Conservation (phyloP, 345 rosid genomes). For the Conringia planisiliqua region DNA sequence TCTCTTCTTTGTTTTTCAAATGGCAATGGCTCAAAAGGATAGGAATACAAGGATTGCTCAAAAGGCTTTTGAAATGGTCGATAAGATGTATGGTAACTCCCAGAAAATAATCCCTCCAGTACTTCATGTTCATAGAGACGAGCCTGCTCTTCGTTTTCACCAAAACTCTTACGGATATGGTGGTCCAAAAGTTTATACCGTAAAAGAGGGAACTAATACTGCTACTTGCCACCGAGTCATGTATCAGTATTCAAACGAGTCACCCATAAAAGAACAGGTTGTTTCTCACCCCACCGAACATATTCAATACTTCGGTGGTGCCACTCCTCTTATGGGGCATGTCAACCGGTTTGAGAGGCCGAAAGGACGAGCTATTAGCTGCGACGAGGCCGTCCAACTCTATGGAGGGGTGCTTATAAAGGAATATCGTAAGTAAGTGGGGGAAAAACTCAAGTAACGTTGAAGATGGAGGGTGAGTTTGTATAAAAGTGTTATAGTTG, state of each 20-base stretch:
- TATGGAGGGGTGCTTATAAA: constrained; percentile 36
- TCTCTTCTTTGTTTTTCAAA: constrained; percentile 3
- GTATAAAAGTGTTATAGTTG: constrained; percentile 12
- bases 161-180: constrained; percentile 9
- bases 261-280: constrained; percentile 11
- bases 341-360: constrained; percentile 14
- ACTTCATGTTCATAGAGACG: constrained; percentile 16
- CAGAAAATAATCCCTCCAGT: neutral
- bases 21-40: constrained; percentile 32
- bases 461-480: constrained; percentile 17
- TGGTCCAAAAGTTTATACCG: constrained; percentile 18
- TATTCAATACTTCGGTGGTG: constrained; percentile 10
- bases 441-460: constrained; percentile 2
- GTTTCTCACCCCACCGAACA: constrained; percentile 11
- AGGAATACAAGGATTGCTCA: constrained; percentile 14
- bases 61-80: constrained; percentile 26
- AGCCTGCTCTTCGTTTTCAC: constrained; percentile 1
- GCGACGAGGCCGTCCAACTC: constrained; percentile 30
- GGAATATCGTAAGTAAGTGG: constrained; percentile 14
- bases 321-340: constrained; percentile 3
- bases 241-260: constrained; percentile 9
- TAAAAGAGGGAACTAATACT: constrained; percentile 5
- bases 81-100: constrained; percentile 16
- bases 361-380: constrained; percentile 9
- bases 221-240: constrained; percentile 1